Evolutionary conservation across 768 basidiomycete species (phyloP).

Genomic region (Hysterangium stoloniferum): DNA sequence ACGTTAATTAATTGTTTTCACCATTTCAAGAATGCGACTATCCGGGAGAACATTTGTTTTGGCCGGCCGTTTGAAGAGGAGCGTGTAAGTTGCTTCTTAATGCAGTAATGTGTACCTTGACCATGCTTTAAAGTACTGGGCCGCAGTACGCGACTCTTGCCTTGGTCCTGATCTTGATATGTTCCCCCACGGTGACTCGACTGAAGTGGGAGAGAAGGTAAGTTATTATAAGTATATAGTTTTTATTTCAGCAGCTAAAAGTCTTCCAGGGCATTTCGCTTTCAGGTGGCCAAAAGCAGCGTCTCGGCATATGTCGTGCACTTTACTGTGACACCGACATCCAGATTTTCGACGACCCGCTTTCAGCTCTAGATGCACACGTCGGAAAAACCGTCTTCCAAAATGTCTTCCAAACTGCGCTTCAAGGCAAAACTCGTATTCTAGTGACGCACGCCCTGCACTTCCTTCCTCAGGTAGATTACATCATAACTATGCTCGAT

Average conservation of each 20-base stretch:
- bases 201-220: conserved; percentile 74
- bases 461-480: conserved; percentile 82
- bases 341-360: conserved; percentile 83
- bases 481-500: conserved; percentile 71
- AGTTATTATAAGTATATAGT: background rate
- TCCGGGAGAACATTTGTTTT: conserved; percentile 86
- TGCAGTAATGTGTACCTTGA: background rate
- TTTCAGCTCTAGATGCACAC: conserved; percentile 89
- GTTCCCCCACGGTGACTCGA: conserved; percentile 69
- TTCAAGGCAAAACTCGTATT: conserved; percentile 67
- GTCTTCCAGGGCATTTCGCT: conserved; percentile 64
- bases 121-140: conserved; percentile 50
- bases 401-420: conserved; percentile 63
- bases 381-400: conserved; percentile 85
- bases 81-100: conserved; percentile 20
- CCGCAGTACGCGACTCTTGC: conserved; percentile 68
- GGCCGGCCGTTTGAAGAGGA: conserved; percentile 76
- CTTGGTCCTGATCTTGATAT: conserved; percentile 75
- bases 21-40: conserved; percentile 57
- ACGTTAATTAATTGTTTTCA: too few relatives aligned
- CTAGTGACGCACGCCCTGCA: conserved; percentile 91
- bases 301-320: conserved; percentile 78
- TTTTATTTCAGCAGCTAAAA: background rate
- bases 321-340: conserved; percentile 84
- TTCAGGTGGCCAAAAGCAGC: conserved; percentile 76